Evolutionary conservation across 768 basidiomycete species (phyloP).

Genomic region (Agrocybe pediades): DNA sequence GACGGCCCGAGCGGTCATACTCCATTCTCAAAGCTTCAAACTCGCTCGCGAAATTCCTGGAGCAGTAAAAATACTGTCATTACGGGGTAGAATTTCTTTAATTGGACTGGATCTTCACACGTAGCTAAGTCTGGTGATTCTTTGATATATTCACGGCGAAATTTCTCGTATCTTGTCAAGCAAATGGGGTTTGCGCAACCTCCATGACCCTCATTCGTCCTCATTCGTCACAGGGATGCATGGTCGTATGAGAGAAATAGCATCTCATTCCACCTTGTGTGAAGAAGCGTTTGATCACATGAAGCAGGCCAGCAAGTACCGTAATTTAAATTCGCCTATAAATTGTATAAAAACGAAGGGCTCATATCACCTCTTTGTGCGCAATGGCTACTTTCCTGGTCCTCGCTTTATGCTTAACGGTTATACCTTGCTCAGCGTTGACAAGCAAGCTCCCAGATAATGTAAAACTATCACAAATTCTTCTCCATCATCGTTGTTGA

Average conservation of each 20-base stretch:
- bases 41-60: slow-evolving; percentile 25
- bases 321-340: not conserved
- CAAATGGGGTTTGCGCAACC: slow-evolving; percentile 12
- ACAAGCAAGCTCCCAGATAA: slow-evolving; percentile 3
- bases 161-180: slow-evolving; percentile 8
- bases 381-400: slow-evolving; percentile 3
- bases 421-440: not conserved
- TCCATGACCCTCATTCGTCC: not conserved
- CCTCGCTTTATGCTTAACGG: not conserved
- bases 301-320: not conserved
- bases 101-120: slow-evolving; percentile 2
- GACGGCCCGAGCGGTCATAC: slow-evolving; percentile 63
- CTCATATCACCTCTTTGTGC: not conserved
- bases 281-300: slow-evolving; percentile 1
- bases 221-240: not conserved
- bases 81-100: not conserved
- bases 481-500: not conserved
- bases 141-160: slow-evolving; percentile 6
- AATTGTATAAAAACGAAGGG: not conserved
- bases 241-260: slow-evolving; percentile 5
- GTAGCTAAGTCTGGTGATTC: slow-evolving; percentile 5
- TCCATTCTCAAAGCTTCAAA: slow-evolving; percentile 42
- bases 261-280: not conserved
- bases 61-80: slow-evolving; percentile 3
- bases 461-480: slow-evolving; percentile 1